Evolutionary conservation across 768 basidiomycete species (phyloP), one percentile per base, ranked within the genome.

Genomic region (Termitomyces sp.): DNA sequence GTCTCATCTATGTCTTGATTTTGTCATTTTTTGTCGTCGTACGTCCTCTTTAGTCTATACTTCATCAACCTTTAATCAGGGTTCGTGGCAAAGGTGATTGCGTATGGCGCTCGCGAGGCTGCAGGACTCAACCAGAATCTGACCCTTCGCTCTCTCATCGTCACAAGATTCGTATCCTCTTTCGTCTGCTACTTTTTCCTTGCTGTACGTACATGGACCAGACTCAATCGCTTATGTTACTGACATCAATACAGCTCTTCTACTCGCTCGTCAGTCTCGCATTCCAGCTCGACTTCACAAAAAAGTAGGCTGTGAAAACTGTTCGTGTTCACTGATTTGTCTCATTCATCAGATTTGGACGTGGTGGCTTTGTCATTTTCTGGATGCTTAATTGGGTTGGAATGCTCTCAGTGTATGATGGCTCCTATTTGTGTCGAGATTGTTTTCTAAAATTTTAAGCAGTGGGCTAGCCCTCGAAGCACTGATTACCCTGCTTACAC

Each of bases 301-400:
- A 78, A 52, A 78, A 72, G 80, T 84, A 43, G 41, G 41, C 38
- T 35, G 79, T 70, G 10, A 53, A 20, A 20, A 1, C 18, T 57
- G 28, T 50, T 5, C 12, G 35, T 40, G 6, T 54, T 2, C 14
- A 1, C 43, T 46, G 26, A 58, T 4, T 12, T 20, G 14, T 35
- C 20, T 3, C 8, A 14, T 41, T 2, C 28, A n/a, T 20, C 40
- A 77, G 82, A 60, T 86, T 81, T 59, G 82, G 82, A 20, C 64
- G 64, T 51, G 69, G 66, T 0, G 88, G 87, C 0, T 86, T 89
- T 64, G 65, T 88, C 49, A 70, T 88, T 35, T 86, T 85, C 63
- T 89, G 88, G 88, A 86, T 88, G 84, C 72, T 88, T 62, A 83
- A 82, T 61, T 89, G 79, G 77, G 54, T 78, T 55, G 82, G 77